A percentile compares a stretch with the other conserved stretches of the same genome.
Evolutionary conservation across 768 basidiomycete species (phyloP).

Genomic region (Brasilioporus rufonigricans): DNA sequence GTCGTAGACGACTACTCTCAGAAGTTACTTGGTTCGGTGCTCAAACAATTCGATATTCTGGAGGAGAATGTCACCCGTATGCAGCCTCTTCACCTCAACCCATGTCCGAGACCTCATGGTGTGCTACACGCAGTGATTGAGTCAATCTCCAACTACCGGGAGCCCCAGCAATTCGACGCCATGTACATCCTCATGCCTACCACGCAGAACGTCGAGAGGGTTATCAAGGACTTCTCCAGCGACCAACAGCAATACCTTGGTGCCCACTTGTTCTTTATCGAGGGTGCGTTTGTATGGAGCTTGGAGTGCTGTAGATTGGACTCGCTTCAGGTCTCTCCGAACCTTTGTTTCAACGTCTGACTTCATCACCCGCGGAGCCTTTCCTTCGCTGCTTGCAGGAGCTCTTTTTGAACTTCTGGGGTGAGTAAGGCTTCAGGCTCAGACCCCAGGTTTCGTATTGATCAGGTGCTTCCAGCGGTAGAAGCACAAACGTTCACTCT

Average conservation of each 20-base stretch:
- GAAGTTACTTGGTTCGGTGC: constrained; percentile 74
- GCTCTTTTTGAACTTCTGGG: constrained; percentile 90
- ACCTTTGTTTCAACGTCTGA: constrained; percentile 69
- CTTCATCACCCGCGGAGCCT: constrained; percentile 72
- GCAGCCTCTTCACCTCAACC: constrained; percentile 30
- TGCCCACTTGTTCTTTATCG: constrained; percentile 92
- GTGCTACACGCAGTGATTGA: constrained; percentile 70
- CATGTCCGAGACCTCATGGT: constrained; percentile 7
- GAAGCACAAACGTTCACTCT: constrained; percentile 87
- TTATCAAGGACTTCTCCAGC: constrained; percentile 79
- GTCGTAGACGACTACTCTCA: constrained; percentile 94
- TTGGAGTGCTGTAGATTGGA: neutral
- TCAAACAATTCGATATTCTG: constrained; percentile 92
- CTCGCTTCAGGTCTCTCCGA: constrained; percentile 66
- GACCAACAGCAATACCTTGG: constrained; percentile 71
- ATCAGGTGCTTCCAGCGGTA: constrained; percentile 49
- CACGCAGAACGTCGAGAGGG: constrained; percentile 85
- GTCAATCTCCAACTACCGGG: constrained; percentile 77
- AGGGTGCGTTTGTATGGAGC: constrained; percentile 50
- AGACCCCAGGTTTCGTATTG: constrained; percentile 4
- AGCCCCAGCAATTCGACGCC: constrained; percentile 87
- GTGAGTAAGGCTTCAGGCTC: constrained; percentile 44
- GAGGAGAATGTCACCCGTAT: constrained; percentile 95
- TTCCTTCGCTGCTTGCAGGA: constrained; percentile 78
- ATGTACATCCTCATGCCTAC: constrained; percentile 96